These are phyloP conservation scores for Grosmannia penicillata DNA, from an alignment of 2,329 filamentous ascomycete genomes.

Conservation along the genomic window DNA sequence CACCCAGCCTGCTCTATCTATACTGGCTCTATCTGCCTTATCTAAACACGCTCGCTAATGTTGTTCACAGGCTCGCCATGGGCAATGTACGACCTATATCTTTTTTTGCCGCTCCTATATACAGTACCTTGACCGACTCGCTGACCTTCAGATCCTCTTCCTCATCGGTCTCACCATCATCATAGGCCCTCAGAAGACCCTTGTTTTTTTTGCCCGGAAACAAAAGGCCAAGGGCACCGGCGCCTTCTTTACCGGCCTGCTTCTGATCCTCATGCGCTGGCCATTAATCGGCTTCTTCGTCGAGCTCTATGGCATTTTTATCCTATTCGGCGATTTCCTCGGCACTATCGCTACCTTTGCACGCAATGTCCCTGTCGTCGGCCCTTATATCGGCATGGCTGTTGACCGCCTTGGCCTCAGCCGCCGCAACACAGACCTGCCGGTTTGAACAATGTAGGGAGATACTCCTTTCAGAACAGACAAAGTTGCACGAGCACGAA, in stretches of 20 bases:
- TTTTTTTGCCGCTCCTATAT: too few relatives aligned
- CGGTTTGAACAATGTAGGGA: conserved; percentile 40
- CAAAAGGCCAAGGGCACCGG: conserved; percentile 87
- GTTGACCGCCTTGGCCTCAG: conserved; percentile 56
- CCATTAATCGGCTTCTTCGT: conserved; percentile 80
- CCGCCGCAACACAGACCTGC: conserved; percentile 61
- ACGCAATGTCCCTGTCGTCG: conserved; percentile 68
- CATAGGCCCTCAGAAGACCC: conserved; percentile 81
- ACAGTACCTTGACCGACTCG: conserved; percentile 1
- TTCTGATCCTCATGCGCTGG: conserved; percentile 81
- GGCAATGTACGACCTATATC: conserved; percentile 54
- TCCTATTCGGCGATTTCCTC: conserved; percentile 92
- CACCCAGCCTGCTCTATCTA: not conserved
- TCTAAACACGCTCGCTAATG: too few relatives aligned
- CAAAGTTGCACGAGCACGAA: too few relatives aligned
- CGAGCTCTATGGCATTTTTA: conserved; percentile 83
- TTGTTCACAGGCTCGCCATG: conserved; percentile 69
- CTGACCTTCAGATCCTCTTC: conserved; percentile 66
- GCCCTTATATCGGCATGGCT: conserved; percentile 65
- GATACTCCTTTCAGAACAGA: too few relatives aligned
- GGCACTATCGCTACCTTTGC: conserved; percentile 84
- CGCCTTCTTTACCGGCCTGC: conserved; percentile 71
- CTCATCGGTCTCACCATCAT: conserved; percentile 91
- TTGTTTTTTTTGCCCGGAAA: conserved; percentile 84
- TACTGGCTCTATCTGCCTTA: not conserved